Evolutionary conservation across 2,329 filamentous ascomycete genomes (phyloP), one percentile per base, ranked within the genome.

Genomic region (Exophiala viscosa): DNA sequence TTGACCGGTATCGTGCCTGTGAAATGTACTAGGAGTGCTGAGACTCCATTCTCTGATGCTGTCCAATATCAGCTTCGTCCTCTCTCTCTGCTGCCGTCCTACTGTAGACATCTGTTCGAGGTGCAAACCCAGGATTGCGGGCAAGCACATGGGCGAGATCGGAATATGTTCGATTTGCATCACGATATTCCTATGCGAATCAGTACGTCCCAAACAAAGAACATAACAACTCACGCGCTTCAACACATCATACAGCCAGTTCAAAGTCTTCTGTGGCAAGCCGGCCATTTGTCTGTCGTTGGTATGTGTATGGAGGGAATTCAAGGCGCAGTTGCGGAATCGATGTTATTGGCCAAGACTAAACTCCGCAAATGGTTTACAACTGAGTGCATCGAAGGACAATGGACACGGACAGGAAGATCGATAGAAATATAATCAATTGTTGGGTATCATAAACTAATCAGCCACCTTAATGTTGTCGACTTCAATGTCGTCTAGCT

Each of bases 91-190:
- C 41, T 23, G 14, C n/a, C 40, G 23, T 70, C 83, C 64, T 80
- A 95, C 90, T 97, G 72, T 97, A 95, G 46, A 97, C 91, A 70
- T 97, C 91, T 56, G 93, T 99, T 62, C 88, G 83, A 20, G 91
- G 90, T 7, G 59, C 54, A 17, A 99, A 78, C 2, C 88, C 87
- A 6, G 90, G 83, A 66, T 90, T 90, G 62, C 87, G 82, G 31
- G 87, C 81, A 48, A 99, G 82, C 23, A 85, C 83, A 66, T 90
- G 86, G 58, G 88, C 91, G 62, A 95, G 85, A 72, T 97, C 91
- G 68, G 87, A 87, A 74, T 97, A 97, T 48, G 91, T 90, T 57
- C 90, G 86, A 67, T 92, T 95, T 54, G 95, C 86, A 74, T 97
- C 89, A 69, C 85, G 84, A 69, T 99, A 97, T 80, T 95, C 90